These are phyloP conservation scores for Tetrapisispora namnaoensis DNA, from an alignment of 805 yeast species.

Conservation along the genomic window DNA sequence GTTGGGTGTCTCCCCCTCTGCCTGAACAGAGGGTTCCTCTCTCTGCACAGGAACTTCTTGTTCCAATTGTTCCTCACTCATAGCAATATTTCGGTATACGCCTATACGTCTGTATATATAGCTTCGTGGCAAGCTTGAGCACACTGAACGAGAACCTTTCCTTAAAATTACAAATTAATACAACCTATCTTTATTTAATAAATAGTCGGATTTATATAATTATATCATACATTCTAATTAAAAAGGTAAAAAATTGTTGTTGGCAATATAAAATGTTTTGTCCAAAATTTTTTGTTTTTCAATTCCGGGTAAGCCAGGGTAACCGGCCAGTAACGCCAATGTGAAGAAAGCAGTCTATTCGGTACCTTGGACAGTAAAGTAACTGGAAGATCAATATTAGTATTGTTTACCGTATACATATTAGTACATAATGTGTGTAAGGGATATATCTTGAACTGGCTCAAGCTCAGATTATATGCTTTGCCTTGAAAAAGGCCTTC, in stretches of 20 bases:
- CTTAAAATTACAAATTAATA: too few relatives aligned
- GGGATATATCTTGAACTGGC: not conserved
- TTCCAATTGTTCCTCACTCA: not conserved
- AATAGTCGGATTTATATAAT: too few relatives aligned
- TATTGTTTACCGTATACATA: too few relatives aligned
- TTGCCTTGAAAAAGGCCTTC: conserved; percentile 83
- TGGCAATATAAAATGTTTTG: not conserved
- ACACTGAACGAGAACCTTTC: too few relatives aligned
- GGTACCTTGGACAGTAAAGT: too few relatives aligned
- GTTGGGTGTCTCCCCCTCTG: not conserved
- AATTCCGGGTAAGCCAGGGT: not conserved
- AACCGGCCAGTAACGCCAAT: too few relatives aligned
- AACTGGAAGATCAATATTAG: too few relatives aligned
- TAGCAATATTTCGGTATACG: not conserved
- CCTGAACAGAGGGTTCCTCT: not conserved
- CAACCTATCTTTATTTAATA: too few relatives aligned
- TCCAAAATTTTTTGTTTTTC: not conserved
- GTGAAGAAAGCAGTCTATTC: too few relatives aligned
- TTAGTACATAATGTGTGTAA: not conserved
- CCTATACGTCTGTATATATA: not conserved
- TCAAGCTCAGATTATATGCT: conserved; percentile 46
- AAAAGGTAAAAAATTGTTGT: not conserved
- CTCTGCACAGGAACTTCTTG: conserved; percentile 1
- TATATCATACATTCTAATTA: too few relatives aligned
- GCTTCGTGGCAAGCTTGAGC: not conserved